Percentiles rank a stretch among this genome's conserved stretches.
These are phyloP conservation scores for Asclepias syriaca DNA, from an alignment of 257 asterid genomes.

Conservation along the genomic window DNA sequence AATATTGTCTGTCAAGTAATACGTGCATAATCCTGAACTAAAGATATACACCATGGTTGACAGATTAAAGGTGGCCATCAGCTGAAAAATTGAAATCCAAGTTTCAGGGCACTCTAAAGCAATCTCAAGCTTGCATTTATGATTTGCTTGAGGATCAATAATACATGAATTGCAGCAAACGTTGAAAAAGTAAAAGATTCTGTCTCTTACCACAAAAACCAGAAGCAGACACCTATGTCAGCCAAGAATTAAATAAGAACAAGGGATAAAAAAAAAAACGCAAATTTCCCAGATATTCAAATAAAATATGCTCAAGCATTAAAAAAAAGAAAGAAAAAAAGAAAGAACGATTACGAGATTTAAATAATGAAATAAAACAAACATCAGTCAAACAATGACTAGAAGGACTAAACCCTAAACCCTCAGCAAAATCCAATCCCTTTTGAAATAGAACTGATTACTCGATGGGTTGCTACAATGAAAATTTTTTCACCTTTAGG, in stretches of 20 bases:
- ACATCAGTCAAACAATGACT: background rate
- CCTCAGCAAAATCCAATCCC: background rate
- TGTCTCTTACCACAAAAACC: background rate
- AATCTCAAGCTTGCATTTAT: background rate
- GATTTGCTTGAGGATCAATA: background rate
- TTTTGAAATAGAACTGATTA: background rate
- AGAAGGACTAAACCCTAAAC: constrained; percentile 1
- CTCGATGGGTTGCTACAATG: background rate
- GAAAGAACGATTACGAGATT: background rate
- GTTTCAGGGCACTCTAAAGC: background rate
- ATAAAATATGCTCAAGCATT: background rate
- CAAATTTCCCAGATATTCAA: background rate
- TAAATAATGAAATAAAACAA: background rate
- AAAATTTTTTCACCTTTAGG: constrained; percentile 45
- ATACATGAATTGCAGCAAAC: background rate
- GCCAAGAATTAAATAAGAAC: background rate
- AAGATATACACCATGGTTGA: background rate
- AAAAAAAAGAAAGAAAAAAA: background rate
- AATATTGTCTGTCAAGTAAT: background rate
- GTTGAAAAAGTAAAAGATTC: background rate
- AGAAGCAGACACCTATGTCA: background rate
- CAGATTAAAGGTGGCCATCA: background rate
- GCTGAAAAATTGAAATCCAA: background rate
- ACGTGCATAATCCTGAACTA: background rate
- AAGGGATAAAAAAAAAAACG: background rate